Percentiles rank a stretch among this genome's conserved stretches.
phyloP scores from a whole-genome alignment of 805 yeast species.

The Scheffersomyces coipomensis region DNA sequence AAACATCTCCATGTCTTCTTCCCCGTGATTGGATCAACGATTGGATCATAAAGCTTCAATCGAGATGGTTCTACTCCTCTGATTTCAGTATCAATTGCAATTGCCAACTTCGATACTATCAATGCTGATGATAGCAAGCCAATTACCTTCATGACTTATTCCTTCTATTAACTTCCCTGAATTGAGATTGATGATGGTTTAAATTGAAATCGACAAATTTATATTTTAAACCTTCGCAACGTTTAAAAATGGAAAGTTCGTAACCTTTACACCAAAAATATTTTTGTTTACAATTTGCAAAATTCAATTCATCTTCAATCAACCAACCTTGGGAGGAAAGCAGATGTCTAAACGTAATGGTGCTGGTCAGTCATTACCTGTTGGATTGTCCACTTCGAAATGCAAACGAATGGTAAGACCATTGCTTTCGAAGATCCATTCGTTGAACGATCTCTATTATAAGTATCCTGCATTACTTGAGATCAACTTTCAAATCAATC shows the following conservation, averaged over 20 bases:
- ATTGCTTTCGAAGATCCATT: conserved; percentile 32
- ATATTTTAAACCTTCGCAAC: no score
- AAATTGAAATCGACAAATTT: background rate
- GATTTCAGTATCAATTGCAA: conserved; percentile 3
- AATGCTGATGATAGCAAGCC: background rate
- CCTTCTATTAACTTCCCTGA: no score
- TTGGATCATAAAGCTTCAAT: conserved; percentile 50
- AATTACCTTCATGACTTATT: background rate
- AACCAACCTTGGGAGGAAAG: no score
- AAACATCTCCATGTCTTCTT: conserved; percentile 62
- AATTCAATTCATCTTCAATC: no score
- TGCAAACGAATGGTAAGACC: conserved; percentile 38
- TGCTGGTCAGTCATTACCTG: background rate
- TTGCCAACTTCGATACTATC: background rate
- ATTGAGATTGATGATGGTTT: background rate
- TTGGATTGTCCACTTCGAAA: background rate
- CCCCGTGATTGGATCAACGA: conserved; percentile 38
- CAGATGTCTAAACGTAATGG: background rate
- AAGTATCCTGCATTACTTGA: conserved; percentile 24
- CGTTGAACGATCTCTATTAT: conserved; percentile 23
- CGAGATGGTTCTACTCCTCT: conserved; percentile 39
- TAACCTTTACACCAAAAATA: no score
- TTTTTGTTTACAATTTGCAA: no score
- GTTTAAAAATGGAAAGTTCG: no score
- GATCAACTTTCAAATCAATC: conserved; percentile 9